phyloP scores from a whole-genome alignment of 1,284 basidiomycete species.

The Naganishia cerealis region DNA sequence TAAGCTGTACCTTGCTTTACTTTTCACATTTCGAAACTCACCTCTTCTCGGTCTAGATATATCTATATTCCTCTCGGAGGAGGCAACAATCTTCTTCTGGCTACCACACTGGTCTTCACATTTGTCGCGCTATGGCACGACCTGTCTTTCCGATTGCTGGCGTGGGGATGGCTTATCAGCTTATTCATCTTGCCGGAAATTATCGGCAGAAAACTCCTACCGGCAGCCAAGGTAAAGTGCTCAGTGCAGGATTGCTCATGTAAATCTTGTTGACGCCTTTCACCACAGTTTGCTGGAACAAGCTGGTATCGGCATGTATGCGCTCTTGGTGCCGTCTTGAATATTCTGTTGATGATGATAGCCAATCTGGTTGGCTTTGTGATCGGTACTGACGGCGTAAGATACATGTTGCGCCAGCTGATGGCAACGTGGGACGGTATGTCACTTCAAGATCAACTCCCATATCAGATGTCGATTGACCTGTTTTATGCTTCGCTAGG shows the following conservation, averaged over 20 bases:
- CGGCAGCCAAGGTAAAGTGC: constrained; percentile 64
- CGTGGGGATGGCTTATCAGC: constrained; percentile 96
- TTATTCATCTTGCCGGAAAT: constrained; percentile 89
- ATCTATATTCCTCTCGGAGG: constrained; percentile 95
- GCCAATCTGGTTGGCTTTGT: constrained; percentile 97
- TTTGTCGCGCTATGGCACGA: constrained; percentile 99
- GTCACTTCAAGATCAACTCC: constrained; percentile 30
- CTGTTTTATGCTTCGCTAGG: constrained; percentile 55
- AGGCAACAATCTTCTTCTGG: constrained; percentile 61
- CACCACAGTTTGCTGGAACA: constrained; percentile 63
- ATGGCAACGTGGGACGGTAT: constrained; percentile 67
- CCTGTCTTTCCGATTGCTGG: constrained; percentile 78
- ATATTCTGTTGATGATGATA: constrained; percentile 84
- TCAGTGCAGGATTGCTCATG: background rate
- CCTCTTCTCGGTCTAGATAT: constrained; percentile 61
- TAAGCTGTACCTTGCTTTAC: constrained; percentile 48
- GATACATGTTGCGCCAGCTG: constrained; percentile 68
- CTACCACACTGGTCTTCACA: constrained; percentile 82
- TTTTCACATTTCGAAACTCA: constrained; percentile 10
- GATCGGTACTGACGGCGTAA: constrained; percentile 78
- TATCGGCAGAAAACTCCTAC: constrained; percentile 63
- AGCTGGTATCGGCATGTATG: constrained; percentile 85
- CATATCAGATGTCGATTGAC: constrained; percentile 6
- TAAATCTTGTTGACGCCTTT: constrained; percentile 13
- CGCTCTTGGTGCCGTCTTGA: constrained; percentile 79